These are phyloP conservation scores for Jacaranda mimosifolia DNA, from an alignment of 257 asterid genomes.

Conservation along the genomic window DNA sequence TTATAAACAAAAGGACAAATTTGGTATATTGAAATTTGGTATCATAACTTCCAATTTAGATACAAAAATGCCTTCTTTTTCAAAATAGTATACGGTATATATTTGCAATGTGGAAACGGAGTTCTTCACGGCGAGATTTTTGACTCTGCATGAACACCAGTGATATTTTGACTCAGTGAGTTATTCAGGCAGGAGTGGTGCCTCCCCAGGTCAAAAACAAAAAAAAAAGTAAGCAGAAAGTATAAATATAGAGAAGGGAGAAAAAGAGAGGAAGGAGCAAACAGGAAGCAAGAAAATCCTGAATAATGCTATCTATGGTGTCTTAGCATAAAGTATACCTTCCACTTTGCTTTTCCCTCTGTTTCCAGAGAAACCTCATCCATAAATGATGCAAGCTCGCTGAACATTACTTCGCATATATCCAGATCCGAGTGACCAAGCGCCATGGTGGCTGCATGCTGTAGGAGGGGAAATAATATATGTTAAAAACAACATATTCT, in stretches of 20 bases:
- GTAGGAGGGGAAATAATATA: slow-evolving; percentile 39
- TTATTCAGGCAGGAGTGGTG: neutral
- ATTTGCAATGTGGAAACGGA: slow-evolving; percentile 83
- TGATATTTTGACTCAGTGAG: slow-evolving; percentile 13
- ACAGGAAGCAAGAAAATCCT: slow-evolving; percentile 26
- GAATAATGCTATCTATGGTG: neutral
- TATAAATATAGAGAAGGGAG: slow-evolving; percentile 15
- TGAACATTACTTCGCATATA: slow-evolving; percentile 95
- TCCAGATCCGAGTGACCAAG: slow-evolving; percentile 98
- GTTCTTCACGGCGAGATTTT: slow-evolving; percentile 97
- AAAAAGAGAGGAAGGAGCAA: slow-evolving; percentile 23
- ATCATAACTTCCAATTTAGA: too few species aligned
- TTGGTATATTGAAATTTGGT: too few species aligned
- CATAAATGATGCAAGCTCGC: slow-evolving; percentile 93
- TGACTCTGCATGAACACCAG: slow-evolving; percentile 72
- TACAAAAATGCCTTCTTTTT: too few species aligned
- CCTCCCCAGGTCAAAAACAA: slow-evolving; percentile 10
- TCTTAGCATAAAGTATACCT: slow-evolving; percentile 58
- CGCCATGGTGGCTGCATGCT: slow-evolving; percentile 99
- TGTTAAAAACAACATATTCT: slow-evolving; percentile 23
- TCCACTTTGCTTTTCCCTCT: slow-evolving; percentile 99
- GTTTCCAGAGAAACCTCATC: slow-evolving; percentile 94
- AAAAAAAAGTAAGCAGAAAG: slow-evolving; percentile 32
- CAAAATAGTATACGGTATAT: slow-evolving; percentile 48
- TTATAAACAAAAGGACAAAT: too few species aligned